Evolutionary conservation across 768 basidiomycete genomes (phyloP).

Genomic region (Agrocybe praecox): DNA sequence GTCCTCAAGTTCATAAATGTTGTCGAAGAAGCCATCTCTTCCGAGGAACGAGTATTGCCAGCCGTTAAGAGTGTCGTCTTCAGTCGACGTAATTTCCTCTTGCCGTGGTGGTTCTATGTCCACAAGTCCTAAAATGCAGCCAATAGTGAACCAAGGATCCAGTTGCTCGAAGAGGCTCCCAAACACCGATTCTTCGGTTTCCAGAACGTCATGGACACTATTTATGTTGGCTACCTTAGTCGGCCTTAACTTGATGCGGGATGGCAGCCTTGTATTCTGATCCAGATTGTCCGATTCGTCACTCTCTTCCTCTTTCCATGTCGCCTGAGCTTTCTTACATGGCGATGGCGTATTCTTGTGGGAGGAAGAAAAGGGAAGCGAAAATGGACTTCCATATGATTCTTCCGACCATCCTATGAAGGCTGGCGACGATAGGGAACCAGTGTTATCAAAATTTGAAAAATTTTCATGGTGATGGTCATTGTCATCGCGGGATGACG

Average conservation of each 20-base stretch:
- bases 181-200: slow-evolving; percentile 13
- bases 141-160: slow-evolving; percentile 48
- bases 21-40: background rate
- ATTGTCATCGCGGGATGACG: too few species aligned
- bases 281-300: background rate
- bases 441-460: too few species aligned
- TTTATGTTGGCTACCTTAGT: background rate
- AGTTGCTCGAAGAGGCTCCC: slow-evolving; percentile 40
- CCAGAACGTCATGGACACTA: background rate
- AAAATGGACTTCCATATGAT: background rate
- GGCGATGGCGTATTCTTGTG: background rate
- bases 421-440: too few species aligned
- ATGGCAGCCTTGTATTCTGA: slow-evolving; percentile 4
- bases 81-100: background rate
- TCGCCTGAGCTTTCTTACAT: background rate
- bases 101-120: background rate
- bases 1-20: background rate
- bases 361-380: background rate
- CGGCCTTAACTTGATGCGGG: slow-evolving; percentile 8
- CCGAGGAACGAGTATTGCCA: background rate
- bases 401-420: too few species aligned
- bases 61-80: background rate
- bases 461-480: too few species aligned
- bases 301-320: background rate
- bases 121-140: slow-evolving; percentile 39